These are phyloP conservation scores for Aspergillus sp. DNA, from an alignment of 2,329 filamentous ascomycete genomes.

Conservation along the genomic window DNA sequence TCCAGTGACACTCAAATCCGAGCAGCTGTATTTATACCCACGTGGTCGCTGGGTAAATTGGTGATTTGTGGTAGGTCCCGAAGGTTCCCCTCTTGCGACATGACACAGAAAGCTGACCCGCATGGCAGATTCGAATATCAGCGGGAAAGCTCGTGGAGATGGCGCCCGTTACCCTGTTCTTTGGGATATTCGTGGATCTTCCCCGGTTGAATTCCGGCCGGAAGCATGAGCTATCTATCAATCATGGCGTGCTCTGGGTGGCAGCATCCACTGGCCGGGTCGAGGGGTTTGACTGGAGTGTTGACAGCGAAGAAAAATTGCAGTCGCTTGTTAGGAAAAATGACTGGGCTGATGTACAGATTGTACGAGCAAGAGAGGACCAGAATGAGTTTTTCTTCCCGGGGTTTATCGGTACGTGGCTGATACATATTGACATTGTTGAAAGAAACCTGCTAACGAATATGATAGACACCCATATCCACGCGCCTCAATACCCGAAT, in stretches of 20 bases:
- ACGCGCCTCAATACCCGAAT: slow-evolving; percentile 94
- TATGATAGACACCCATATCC: slow-evolving; percentile 80
- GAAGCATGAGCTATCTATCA: slow-evolving; percentile 54
- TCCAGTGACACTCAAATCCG: no score
- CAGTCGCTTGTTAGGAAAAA: slow-evolving; percentile 28
- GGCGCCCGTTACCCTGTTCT: slow-evolving; percentile 49
- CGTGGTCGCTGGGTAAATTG: no score
- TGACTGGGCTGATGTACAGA: slow-evolving; percentile 28
- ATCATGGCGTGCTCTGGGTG: slow-evolving; percentile 48
- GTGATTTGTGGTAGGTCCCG: no score
- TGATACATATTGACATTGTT: background rate
- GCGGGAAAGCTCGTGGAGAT: background rate
- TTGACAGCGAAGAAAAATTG: slow-evolving; percentile 25
- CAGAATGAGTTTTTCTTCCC: slow-evolving; percentile 48
- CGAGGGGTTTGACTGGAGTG: slow-evolving; percentile 35
- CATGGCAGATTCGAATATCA: background rate
- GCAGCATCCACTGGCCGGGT: slow-evolving; percentile 32
- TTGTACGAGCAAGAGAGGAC: slow-evolving; percentile 41
- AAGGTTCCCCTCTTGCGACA: background rate
- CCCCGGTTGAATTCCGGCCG: slow-evolving; percentile 36
- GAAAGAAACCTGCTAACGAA: background rate
- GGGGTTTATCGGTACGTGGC: slow-evolving; percentile 45
- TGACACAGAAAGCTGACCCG: background rate
- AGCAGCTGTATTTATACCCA: no score
- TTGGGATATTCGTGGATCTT: slow-evolving; percentile 63